Conservation (phyloP, 345 rosid species). For the Moringa oleifera region DNA sequence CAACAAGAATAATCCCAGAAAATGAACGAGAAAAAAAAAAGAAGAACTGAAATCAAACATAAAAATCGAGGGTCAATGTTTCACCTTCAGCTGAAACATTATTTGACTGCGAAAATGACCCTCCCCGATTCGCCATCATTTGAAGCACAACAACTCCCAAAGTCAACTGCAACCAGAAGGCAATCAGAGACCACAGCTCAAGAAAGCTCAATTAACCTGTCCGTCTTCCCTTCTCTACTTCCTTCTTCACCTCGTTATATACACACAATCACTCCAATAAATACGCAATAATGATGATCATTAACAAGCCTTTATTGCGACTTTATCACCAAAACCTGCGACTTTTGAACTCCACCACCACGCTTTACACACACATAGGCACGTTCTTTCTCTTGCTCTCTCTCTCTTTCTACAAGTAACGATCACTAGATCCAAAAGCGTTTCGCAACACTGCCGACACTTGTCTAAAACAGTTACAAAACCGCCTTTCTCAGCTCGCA, state of each 20-base stretch:
- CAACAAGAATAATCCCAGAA: constrained; percentile 12
- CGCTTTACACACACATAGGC: constrained; percentile 12
- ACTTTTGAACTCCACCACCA: constrained; percentile 19
- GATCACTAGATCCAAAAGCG: constrained; percentile 33
- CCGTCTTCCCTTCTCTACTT: background rate
- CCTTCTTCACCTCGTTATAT: constrained; percentile 15
- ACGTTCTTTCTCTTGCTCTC: no score
- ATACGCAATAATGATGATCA: constrained; percentile 11
- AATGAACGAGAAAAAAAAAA: background rate
- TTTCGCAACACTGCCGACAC: constrained; percentile 32
- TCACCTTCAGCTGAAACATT: constrained; percentile 22
- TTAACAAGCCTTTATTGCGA: constrained; percentile 9
- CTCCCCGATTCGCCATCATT: constrained; percentile 48
- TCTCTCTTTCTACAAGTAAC: constrained; percentile 21
- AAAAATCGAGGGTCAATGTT: constrained; percentile 4
- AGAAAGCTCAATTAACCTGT: background rate
- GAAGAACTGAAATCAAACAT: background rate
- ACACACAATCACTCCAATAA: constrained; percentile 7
- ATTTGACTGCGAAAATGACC: constrained; percentile 33
- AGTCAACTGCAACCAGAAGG: constrained; percentile 10
- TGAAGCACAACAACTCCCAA: constrained; percentile 12
- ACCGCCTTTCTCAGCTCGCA: constrained; percentile 16
- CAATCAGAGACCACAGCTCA: constrained; percentile 3
- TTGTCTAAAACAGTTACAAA: constrained; percentile 25
- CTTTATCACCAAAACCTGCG: constrained; percentile 3